These are phyloP conservation scores for Lathyrus sativus DNA, from an alignment of 306 rosid species.

Conservation along the genomic window DNA sequence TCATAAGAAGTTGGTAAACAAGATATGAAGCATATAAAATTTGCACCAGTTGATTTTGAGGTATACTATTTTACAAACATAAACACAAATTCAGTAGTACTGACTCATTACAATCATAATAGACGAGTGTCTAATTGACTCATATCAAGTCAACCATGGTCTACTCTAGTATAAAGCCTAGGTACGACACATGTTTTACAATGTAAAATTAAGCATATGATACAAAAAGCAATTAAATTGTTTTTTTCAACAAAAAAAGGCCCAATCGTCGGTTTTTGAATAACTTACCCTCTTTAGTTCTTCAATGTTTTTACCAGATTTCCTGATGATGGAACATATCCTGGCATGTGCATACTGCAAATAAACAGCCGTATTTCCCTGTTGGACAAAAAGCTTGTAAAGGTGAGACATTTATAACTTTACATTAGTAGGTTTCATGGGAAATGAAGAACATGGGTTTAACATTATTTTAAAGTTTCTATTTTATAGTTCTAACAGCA, in stretches of 20 bases:
- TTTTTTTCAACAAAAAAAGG: neutral
- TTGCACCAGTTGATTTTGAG: neutral
- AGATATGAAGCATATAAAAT: neutral
- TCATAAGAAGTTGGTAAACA: conserved; percentile 7
- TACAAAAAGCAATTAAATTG: neutral
- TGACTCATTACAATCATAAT: neutral
- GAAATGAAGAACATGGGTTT: neutral
- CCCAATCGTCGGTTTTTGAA: conserved; percentile 14
- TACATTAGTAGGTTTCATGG: neutral
- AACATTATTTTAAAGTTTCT: neutral
- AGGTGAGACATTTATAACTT: conserved; percentile 1
- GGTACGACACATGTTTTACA: conserved; percentile 6
- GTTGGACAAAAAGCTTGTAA: conserved; percentile 37
- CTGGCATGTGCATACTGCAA: conserved; percentile 69
- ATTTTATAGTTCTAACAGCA: neutral
- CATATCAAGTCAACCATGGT: conserved; percentile 21
- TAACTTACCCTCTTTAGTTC: conserved; percentile 71
- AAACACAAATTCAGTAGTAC: neutral
- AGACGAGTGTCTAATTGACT: conserved; percentile 4
- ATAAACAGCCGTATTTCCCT: conserved; percentile 96
- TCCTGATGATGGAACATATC: conserved; percentile 84
- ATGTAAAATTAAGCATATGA: neutral
- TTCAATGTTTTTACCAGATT: conserved; percentile 86
- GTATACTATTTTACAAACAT: no score
- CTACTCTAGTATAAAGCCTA: conserved; percentile 5